Base-by-base conservation (phyloP, 805 yeast species). In the Kluyveromyces dobzhanskii region DNA sequence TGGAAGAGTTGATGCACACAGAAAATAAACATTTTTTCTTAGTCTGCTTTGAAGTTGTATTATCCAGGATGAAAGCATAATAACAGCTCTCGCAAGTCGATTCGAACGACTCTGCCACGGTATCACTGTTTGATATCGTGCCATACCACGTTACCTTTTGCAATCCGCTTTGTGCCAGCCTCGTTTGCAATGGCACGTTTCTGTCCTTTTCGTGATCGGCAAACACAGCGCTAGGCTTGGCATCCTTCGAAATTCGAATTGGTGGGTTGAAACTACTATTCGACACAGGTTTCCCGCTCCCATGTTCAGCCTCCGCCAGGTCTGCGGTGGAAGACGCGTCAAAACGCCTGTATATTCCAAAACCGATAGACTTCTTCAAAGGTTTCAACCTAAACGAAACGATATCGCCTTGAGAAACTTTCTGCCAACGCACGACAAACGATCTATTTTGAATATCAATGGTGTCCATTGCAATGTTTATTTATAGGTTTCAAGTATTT, bases 341-440 rank as follows among this genome's bases (percentile, higher is more conserved):
- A 17, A 30, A 16, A 11, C 42, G 33, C 17, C 60, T 56, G 43
- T 66, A 65, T 4, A 66, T 54, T 17, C 65, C 61, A 21, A 67
- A 52, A 23, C 54, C 61, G 38, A 81, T 72, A 12, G 84, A 74
- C 48, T 75, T 72, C 54, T 78, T 80, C 45, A 80, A 58, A 1
- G 97, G 97, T 51, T 79, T 80, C 38, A 87, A 70, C 54, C 82
- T 88, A 83, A 92, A 90, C 44, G 74, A 74, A 32, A 90, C 73
- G 14, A 69, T 58, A 23, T 80, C 72, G 42, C 77, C 73, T 29
- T 76, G 81, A 0, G 84, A 81, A 5, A 84, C 83, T 45, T 78
- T 74, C 39, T 88, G 78, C 97, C 97, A 92, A 50, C 90, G 85
- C 53, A 88, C 84, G 45, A 87, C 76, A 53, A 85, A 90, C 41